Conservation (phyloP, 2,329 filamentous ascomycete species). For the Penicillium thymicola region DNA sequence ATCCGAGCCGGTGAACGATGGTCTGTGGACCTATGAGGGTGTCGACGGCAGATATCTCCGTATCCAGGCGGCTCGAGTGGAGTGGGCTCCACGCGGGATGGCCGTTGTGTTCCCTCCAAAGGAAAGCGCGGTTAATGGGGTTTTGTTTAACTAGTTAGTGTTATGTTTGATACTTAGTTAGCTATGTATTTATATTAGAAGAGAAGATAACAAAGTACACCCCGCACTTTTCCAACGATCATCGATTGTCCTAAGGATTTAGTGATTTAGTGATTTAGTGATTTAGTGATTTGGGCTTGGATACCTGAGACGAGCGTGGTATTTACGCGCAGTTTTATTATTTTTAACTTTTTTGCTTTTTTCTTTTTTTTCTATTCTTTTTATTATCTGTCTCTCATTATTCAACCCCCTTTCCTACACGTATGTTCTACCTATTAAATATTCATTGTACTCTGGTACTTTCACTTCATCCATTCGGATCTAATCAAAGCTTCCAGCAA, state of each 20-base stretch:
- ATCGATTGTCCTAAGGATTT: background rate
- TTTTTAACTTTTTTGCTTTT: background rate
- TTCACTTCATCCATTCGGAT: constrained; percentile 2
- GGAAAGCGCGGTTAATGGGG: background rate
- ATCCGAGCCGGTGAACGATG: constrained; percentile 29
- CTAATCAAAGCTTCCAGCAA: background rate
- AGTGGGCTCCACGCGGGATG: constrained; percentile 12
- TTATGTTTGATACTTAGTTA: background rate
- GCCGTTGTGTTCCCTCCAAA: constrained; percentile 4
- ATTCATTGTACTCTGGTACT: background rate
- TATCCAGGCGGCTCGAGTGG: background rate
- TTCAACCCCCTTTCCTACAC: background rate
- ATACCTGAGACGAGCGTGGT: background rate
- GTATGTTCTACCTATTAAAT: no score
- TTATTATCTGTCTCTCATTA: background rate
- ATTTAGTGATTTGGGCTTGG: background rate
- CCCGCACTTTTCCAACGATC: constrained; percentile 1
- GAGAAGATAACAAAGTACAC: background rate
- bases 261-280: background rate
- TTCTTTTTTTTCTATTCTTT: background rate
- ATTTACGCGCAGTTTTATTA: background rate
- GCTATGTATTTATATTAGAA: background rate
- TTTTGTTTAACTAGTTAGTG: no score
- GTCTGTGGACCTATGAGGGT: constrained; percentile 20
- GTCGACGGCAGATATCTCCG: constrained; percentile 20